phyloP scores from a whole-genome alignment of 345 rosid genomes.

The Pistacia vera region DNA sequence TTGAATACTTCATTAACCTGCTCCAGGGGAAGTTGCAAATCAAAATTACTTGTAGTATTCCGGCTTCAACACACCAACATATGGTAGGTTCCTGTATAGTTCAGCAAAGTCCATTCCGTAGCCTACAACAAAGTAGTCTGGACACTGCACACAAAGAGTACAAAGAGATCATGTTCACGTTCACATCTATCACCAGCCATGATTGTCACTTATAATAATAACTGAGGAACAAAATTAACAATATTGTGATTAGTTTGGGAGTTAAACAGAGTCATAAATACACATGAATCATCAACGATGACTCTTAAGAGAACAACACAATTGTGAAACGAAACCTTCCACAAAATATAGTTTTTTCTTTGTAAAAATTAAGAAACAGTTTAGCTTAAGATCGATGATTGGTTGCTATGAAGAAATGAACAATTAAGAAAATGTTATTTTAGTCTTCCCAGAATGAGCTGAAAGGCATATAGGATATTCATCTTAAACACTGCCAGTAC shows the following conservation, averaged over 20 bases:
- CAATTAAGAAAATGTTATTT: not conserved
- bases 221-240: not conserved
- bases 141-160: slow-evolving; percentile 58
- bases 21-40: not conserved
- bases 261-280: not conserved
- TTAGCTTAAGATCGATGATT: not conserved
- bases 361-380: not conserved
- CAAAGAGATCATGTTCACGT: not conserved
- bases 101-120: slow-evolving; percentile 98
- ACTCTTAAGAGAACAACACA: not conserved
- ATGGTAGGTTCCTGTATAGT: slow-evolving; percentile 80
- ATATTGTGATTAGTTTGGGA: not conserved
- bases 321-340: not conserved
- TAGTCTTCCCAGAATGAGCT: not conserved
- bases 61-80: slow-evolving; percentile 82
- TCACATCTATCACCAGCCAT: not conserved
- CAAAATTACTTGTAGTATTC: slow-evolving; percentile 49
- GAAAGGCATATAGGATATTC: not conserved
- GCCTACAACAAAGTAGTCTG: slow-evolving; percentile 84
- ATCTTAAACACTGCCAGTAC: not conserved
- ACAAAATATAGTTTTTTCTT: not conserved
- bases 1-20: slow-evolving; percentile 7
- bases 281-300: not conserved
- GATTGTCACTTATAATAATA: not conserved
- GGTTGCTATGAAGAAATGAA: not conserved